phyloP scores from a whole-genome alignment of 495 filamentous ascomycete genomes.

The Recurvomyces mirabilis region DNA sequence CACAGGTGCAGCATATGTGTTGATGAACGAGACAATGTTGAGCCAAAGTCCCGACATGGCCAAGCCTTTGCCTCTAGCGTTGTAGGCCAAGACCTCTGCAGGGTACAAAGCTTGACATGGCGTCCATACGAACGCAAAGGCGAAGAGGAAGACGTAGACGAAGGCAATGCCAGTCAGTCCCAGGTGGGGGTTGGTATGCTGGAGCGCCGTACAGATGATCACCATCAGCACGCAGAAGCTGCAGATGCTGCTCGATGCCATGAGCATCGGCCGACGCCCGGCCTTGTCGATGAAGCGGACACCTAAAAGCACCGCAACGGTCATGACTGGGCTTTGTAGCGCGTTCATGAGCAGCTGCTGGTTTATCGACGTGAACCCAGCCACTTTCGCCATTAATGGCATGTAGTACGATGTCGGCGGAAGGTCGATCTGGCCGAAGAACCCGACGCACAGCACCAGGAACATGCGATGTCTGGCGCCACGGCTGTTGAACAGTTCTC shows the following conservation, averaged over 20 bases:
- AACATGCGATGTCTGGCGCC: constrained; percentile 2
- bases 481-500: constrained; percentile 6
- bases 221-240: constrained; percentile 4
- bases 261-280: not conserved
- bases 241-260: not conserved
- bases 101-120: constrained; percentile 5
- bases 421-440: constrained; percentile 6
- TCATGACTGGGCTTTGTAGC: constrained; percentile 3
- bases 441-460: not conserved
- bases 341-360: constrained; percentile 11
- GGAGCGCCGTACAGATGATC: constrained; percentile 3
- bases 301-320: not conserved
- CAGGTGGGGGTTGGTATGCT: constrained; percentile 1
- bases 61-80: constrained; percentile 4
- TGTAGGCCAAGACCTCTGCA: not conserved
- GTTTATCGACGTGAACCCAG: constrained; percentile 1
- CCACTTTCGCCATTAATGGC: constrained; percentile 2
- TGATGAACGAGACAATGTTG: constrained; percentile 4
- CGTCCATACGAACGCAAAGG: constrained; percentile 6
- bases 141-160: constrained; percentile 5
- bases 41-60: constrained; percentile 1
- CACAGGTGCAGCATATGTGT: constrained; percentile 7
- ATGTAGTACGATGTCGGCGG: constrained; percentile 4
- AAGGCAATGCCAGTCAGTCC: constrained; percentile 5
- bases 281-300: constrained; percentile 4